A percentile compares a stretch with the other conserved stretches of the same genome.
These are phyloP conservation scores for Eucalyptus curtisii DNA, from an alignment of 345 rosid species.

Conservation along the genomic window DNA sequence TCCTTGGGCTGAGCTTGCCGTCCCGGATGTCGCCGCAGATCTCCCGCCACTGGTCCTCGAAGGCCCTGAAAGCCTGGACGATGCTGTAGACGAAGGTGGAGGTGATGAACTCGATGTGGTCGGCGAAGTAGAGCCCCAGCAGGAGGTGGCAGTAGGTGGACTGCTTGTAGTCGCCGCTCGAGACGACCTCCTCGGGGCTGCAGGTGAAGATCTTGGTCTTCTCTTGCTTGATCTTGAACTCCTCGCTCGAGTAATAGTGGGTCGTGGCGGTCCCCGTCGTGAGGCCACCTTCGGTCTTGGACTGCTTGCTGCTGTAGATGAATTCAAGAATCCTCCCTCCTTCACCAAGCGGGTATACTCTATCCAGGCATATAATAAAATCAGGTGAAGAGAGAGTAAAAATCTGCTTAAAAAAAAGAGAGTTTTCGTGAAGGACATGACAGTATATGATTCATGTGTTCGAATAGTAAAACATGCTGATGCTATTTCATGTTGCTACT, in stretches of 20 bases:
- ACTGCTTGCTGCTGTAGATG: slow-evolving; percentile 73
- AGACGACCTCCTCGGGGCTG: slow-evolving; percentile 75
- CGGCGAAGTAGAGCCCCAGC: slow-evolving; percentile 55
- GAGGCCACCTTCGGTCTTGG: slow-evolving; percentile 64
- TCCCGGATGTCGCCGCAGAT: slow-evolving; percentile 48
- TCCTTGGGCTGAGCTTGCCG: slow-evolving; percentile 42
- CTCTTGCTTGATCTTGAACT: slow-evolving; percentile 72
- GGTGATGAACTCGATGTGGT: slow-evolving; percentile 58
- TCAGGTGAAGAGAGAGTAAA: background rate
- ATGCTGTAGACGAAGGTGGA: slow-evolving; percentile 81
- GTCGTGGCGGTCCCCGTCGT: slow-evolving; percentile 85
- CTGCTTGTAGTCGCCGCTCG: slow-evolving; percentile 70
- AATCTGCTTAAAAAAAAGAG: background rate
- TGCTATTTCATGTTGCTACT: background rate
- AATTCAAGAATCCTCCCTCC: slow-evolving; percentile 89
- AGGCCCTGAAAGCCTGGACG: slow-evolving; percentile 64
- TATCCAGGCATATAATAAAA: background rate
- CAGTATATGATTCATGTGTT: background rate
- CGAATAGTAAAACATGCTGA: background rate
- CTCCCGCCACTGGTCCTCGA: slow-evolving; percentile 76
- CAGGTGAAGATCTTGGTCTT: slow-evolving; percentile 65
- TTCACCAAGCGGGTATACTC: slow-evolving; percentile 64
- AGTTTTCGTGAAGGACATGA: background rate
- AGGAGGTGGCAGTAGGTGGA: slow-evolving; percentile 89
- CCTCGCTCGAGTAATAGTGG: slow-evolving; percentile 80